Base-by-base conservation (phyloP, 768 basidiomycete genomes). In the Lentinula guzmanii region DNA sequence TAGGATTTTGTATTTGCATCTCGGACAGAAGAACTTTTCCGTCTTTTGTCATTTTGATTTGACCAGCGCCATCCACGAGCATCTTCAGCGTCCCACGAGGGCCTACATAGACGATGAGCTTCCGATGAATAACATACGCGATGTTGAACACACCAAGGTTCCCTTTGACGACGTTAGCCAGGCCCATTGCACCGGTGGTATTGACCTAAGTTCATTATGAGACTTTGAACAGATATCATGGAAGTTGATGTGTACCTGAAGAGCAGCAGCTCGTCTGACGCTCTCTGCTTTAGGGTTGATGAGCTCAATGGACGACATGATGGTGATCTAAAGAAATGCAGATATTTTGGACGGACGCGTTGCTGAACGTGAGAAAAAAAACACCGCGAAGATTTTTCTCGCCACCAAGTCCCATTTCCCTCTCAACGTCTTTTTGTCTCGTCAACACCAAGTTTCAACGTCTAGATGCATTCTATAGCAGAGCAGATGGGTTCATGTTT, bases 21-120 rank as follows among this genome's bases (percentile, higher is more conserved):
- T 99, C 97, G 45, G 95, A 96, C 62, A 99, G 81, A 60, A 99
- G 77, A 45, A 98, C 96, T 78, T 99, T 99, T 65, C 97, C 97
- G 70, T 98, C 97, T 81, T 98, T 99, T 65, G 97, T 98, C 92
- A 99, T 95, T 83, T 98, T 99, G 75, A 99, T 95, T 77, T 95
- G 92, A 9, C 97, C 97, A 13, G 95, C 82, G 61, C 97, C 97
- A 75, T 98, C 97, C 46, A 99, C 97, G 57, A 99, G 87, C 96
- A 99, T 98, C 81, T 99, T 99, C 67, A 98, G 83, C 0, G 97
- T 98, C 62, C 97, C 97, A 75, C 96, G 81, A 18, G 97, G 97
- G 51, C 96, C 95, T 96, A 42, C 46, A 66, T 54, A 55, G 62
- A 64, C 35, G 61, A 54, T 53, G 54, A 52, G 13, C 11, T 39